Evolutionary conservation across 176 grass and related monocot species (phyloP), one percentile per base, ranked within the genome.

Genomic region (Triticum timopheevii): DNA sequence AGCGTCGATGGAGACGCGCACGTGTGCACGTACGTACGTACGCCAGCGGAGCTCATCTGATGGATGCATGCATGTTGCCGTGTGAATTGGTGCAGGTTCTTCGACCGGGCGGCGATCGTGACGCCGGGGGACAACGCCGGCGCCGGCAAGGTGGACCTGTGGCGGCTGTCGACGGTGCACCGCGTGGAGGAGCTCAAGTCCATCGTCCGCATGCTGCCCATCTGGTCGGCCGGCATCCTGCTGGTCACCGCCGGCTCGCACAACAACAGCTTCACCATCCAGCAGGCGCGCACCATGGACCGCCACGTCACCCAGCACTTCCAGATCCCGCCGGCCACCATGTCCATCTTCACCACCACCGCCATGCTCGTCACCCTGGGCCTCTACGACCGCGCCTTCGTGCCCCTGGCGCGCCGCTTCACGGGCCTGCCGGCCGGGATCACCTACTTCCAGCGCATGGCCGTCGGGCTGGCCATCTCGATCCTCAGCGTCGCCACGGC

Each of bases 151-250:
- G 88, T 79, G 19, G 20, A 90, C 65, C 86, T 72, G n/a, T 97
- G 92, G 92, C 79, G 88, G 0, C 64, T 97, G 17, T 86, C 92
- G 28, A 94, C 92, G 13, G 92, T 92, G 35, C 95, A 94, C 88
- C 92, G 95, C 23, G 86, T 94, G 17, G 95, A 97, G 84, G 95
- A 97, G 88, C 81, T 97, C 72, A 97, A 97, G 74, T 94, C 92
- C 23, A 61, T 97, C 78, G 23, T 97, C 24, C 86, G 95, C 4
- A 19, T 94, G 86, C 86, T 97, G 28, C 95, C 95, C 28, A 92
- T 97, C 77, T 97, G 95, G 95, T 85, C 92, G 12, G 83, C 40
- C 28, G 71, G 59, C 83, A 85, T 85, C 72, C 40, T 85, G 61
- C 83, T 85, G 20, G 40, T 31, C 61, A 85, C 83, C 27, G 83